These are phyloP conservation scores for Scheffersomyces coipomensis DNA, from an alignment of 805 yeast genomes.

Conservation along the genomic window DNA sequence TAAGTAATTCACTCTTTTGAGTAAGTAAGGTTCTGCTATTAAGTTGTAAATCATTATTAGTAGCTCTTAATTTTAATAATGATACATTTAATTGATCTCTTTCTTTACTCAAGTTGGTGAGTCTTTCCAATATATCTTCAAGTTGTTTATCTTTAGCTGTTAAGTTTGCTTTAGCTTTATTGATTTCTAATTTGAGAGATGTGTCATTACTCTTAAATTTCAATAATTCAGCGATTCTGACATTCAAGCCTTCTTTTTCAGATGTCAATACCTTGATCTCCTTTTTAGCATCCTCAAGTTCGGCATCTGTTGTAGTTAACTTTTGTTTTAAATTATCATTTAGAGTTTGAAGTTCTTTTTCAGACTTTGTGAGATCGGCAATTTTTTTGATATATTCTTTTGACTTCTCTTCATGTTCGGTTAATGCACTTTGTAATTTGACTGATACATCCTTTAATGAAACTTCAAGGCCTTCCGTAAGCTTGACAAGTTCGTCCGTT, in stretches of 20 bases:
- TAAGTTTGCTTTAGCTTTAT: conserved; percentile 44
- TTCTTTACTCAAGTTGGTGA: conserved; percentile 37
- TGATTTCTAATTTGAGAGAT: conserved; percentile 47
- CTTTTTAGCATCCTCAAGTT: conserved; percentile 11
- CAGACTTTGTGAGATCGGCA: conserved; percentile 8
- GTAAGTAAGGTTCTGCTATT: conserved; percentile 32
- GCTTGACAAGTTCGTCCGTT: background rate
- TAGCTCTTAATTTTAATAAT: conserved; percentile 36
- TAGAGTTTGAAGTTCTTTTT: conserved; percentile 15
- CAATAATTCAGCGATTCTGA: conserved; percentile 25
- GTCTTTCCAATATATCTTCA: conserved; percentile 32
- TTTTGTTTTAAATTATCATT: conserved; percentile 17
- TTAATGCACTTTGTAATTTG: conserved; percentile 1
- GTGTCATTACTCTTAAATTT: conserved; percentile 37
- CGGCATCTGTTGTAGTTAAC: conserved; percentile 15
- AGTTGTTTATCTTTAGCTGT: conserved; percentile 44
- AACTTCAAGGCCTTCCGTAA: background rate
- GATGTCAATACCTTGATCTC: conserved; percentile 23
- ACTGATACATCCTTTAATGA: conserved; percentile 1
- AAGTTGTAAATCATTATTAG: conserved; percentile 37
- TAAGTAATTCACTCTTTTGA: conserved; percentile 39
- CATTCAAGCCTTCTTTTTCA: conserved; percentile 41
- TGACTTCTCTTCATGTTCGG: conserved; percentile 9
- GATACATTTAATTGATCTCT: conserved; percentile 37
- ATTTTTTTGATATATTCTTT: conserved; percentile 3